These are phyloP conservation scores for Cercospora zeae-maydis DNA, from an alignment of 2,329 filamentous ascomycete species.

Conservation along the genomic window DNA sequence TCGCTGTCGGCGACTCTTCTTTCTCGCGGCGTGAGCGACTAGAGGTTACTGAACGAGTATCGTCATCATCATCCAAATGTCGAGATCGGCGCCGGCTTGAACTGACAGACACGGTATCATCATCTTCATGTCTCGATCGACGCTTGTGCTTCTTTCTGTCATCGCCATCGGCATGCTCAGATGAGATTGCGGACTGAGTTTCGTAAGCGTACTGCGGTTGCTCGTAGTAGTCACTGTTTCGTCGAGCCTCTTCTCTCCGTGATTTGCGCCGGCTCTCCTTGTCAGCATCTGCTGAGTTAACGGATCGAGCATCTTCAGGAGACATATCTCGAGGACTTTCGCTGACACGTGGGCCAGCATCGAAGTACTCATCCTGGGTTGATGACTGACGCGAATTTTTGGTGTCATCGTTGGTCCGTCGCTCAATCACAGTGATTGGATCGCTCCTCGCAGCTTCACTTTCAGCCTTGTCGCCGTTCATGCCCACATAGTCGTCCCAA, in stretches of 20 bases:
- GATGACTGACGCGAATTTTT: constrained; percentile 12
- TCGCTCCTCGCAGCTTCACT: constrained; percentile 19
- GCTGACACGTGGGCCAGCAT: constrained; percentile 12
- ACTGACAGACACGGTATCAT: constrained; percentile 42
- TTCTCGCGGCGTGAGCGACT: constrained; percentile 40
- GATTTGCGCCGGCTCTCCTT: constrained; percentile 35
- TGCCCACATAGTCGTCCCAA: constrained; percentile 43
- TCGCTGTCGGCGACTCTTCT: constrained; percentile 33
- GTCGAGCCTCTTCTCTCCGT: constrained; percentile 27
- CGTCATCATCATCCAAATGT: constrained; percentile 39
- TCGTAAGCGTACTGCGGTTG: constrained; percentile 38
- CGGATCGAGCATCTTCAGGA: constrained; percentile 27
- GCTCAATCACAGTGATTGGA: constrained; percentile 18
- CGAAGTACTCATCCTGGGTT: constrained; percentile 10
- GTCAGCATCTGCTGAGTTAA: constrained; percentile 34
- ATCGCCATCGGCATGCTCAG: constrained; percentile 43
- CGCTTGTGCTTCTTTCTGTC: constrained; percentile 38
- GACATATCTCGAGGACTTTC: constrained; percentile 24
- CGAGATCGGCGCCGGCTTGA: constrained; percentile 38
- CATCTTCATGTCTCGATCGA: constrained; percentile 42
- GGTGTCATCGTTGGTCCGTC: constrained; percentile 2
- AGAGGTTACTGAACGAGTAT: constrained; percentile 42
- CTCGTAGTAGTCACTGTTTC: constrained; percentile 37
- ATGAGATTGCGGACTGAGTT: constrained; percentile 40
- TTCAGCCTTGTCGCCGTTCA: constrained; percentile 13